Evolutionary conservation across 495 filamentous ascomycete genomes (phyloP), one percentile per base, ranked within the genome.

Genomic region (Penicillium steckii): DNA sequence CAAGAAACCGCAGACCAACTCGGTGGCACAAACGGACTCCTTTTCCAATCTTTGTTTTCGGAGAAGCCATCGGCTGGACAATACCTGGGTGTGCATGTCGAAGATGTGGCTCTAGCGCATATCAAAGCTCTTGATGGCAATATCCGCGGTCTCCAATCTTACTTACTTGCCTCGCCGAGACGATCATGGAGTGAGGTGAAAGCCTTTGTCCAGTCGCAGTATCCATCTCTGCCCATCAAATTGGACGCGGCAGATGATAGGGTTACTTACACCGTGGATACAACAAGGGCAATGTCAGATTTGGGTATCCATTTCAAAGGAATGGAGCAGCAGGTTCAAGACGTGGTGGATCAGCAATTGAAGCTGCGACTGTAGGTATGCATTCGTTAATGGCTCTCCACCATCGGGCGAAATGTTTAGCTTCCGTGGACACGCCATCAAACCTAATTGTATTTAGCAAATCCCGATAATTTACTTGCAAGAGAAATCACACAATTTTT

Each of bases 271-370:
- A 76, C 82, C 19, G 80, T 67, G 0, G 79, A 80, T 3, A 78
- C 75, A 32, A 85, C 83, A 7, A 88, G 71, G n/a, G 82, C 83
- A 3, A 61, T 73, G 53, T 58, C 32, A 18, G 66, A 68, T 3
- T 50, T 74, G 42, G 70, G 67, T 18, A 65, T 76, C 23, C 30
- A 65, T 45, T 73, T 66, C 65, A 59, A 60, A 8, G 48, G 56
- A 15, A 48, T 62, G 27, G 64, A 73, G 35, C 49, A 65, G 44
- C 71, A 69, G 21, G 44, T 74, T 1, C 40, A 46, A 26, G 63
- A 70, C n/a, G 48, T 76, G 23, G 53, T 75, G 52, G 65, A 74
- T 46, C 68, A 74, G 52, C 71, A 74, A 48, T 38, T 71, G n/a
- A n/a, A n/a, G n/a, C n/a, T n/a, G n/a, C n/a, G n/a, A n/a, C n/a